phyloP scores from a whole-genome alignment of 371 early-diverging fungal genomes.

The Zychaea mexicana region DNA sequence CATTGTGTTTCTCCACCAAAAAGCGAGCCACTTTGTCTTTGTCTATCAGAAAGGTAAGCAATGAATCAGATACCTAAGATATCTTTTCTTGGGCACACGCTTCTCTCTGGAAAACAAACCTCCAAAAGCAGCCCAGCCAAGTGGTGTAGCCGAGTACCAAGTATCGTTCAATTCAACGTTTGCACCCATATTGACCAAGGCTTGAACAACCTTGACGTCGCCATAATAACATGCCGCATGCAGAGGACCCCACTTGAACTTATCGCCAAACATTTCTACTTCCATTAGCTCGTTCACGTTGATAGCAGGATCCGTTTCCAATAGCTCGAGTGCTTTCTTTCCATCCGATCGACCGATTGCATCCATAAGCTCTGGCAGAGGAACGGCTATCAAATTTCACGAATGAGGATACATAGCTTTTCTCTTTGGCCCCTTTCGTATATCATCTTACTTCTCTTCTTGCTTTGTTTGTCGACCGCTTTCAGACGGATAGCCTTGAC shows the following conservation, averaged over 20 bases:
- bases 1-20: conserved; percentile 67
- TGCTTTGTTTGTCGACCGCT: conserved; percentile 40
- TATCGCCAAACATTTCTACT: conserved; percentile 64
- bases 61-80: background rate
- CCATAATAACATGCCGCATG: conserved; percentile 90
- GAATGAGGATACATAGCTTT: background rate
- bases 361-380: conserved; percentile 26
- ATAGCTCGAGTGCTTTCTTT: conserved; percentile 31
- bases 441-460: conserved; percentile 4
- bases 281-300: conserved; percentile 58
- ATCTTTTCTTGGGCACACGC: too few species aligned
- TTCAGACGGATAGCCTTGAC: conserved; percentile 42
- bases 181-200: conserved; percentile 75
- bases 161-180: conserved; percentile 84
- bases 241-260: conserved; percentile 85
- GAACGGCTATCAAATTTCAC: background rate
- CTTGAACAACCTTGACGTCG: conserved; percentile 60
- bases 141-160: conserved; percentile 82
- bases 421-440: background rate
- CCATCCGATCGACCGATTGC: conserved; percentile 34
- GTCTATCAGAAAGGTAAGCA: conserved; percentile 16
- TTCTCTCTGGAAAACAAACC: too few species aligned
- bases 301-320: conserved; percentile 35
- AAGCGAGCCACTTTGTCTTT: conserved; percentile 49
- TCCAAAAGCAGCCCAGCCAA: conserved; percentile 93